Evolutionary conservation across 2,329 filamentous ascomycete genomes (phyloP).

Genomic region (Calonectria pauciramosa): DNA sequence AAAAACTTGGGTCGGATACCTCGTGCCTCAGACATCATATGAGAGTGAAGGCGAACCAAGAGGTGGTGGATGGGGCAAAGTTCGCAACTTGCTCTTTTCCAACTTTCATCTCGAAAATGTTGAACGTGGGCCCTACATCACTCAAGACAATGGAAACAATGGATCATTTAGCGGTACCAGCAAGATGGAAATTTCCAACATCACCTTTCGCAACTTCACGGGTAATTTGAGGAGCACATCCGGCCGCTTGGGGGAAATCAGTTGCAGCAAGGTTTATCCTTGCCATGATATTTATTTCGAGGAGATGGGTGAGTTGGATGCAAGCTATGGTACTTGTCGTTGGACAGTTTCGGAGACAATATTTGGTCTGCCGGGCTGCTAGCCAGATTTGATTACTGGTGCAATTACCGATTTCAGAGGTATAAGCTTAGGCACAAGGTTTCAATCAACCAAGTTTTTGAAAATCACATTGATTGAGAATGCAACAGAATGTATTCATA

Average conservation of each 20-base stretch:
- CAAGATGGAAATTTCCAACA: not conserved
- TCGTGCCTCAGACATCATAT: not conserved
- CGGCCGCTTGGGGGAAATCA: not conserved
- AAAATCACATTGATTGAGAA: not conserved
- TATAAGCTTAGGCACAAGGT: too few relatives aligned
- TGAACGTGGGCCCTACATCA: not conserved
- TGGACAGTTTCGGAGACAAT: not conserved
- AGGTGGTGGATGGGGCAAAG: not conserved
- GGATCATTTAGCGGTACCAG: not conserved
- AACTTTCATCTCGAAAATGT: not conserved
- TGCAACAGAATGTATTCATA: too few relatives aligned
- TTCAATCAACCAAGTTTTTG: not conserved
- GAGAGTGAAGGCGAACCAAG: not conserved
- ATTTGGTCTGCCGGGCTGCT: not conserved
- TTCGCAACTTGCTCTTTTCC: not conserved
- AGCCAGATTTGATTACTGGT: not conserved
- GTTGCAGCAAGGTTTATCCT: not conserved
- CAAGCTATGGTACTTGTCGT: not conserved
- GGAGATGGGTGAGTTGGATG: not conserved
- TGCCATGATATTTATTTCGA: not conserved
- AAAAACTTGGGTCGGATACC: constrained; percentile 1
- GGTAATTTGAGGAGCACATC: constrained; percentile 2
- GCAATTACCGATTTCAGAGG: not conserved
- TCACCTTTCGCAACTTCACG: constrained; percentile 1
- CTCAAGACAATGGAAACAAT: not conserved